Evolutionary conservation across 78 protist genomes (phyloP).

Genomic region (Dictyostelium capitatum): DNA sequence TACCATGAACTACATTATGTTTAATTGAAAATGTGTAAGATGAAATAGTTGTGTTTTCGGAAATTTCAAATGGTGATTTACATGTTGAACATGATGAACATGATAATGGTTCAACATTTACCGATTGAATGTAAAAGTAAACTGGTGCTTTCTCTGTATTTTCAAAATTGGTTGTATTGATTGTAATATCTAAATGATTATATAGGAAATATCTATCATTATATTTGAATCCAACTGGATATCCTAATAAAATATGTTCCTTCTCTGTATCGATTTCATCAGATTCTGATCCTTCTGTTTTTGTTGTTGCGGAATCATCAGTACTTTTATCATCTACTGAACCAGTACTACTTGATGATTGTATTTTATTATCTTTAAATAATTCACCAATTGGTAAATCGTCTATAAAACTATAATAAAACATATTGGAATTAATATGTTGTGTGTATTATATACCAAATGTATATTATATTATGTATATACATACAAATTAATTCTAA

Average conservation of each 20-base stretch:
- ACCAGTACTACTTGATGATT: no score
- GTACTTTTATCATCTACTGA: not conserved
- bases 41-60: no score
- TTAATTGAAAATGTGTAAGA: not conserved
- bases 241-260: slow-evolving; percentile 15
- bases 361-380: not conserved
- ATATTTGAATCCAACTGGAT: slow-evolving; percentile 22
- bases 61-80: no score
- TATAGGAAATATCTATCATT: not conserved
- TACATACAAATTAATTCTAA: slow-evolving; percentile 52
- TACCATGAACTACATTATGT: not conserved
- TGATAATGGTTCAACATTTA: not conserved
- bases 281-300: not conserved
- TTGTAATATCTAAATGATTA: slow-evolving; percentile 15
- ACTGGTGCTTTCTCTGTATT: not conserved
- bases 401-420: slow-evolving; percentile 42
- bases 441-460: not conserved
- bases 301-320: not conserved
- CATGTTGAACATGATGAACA: no score
- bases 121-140: not conserved
- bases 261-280: not conserved
- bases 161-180: not conserved
- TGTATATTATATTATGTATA: not conserved
- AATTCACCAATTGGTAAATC: slow-evolving; percentile 59
- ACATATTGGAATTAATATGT: no score